A percentile compares a stretch with the other conserved stretches of the same genome.
Conservation (phyloP, 2,329 filamentous ascomycete species). For the Colletotrichum nymphaeae region DNA sequence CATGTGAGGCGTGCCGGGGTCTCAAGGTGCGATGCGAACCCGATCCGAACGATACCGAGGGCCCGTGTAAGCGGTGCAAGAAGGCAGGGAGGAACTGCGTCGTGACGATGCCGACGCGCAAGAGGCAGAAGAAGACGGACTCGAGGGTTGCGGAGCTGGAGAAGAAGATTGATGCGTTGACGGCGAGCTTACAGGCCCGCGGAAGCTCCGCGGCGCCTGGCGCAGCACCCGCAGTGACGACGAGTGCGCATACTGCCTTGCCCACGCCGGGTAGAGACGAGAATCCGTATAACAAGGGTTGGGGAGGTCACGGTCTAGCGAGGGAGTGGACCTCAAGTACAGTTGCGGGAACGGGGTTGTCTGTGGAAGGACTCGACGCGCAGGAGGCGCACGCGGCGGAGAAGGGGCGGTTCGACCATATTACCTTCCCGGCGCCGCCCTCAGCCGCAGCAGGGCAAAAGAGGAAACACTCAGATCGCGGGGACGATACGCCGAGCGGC, state of each 20-base stretch:
- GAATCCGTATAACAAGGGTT: constrained; percentile 27
- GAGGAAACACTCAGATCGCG: constrained; percentile 45
- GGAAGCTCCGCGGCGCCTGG: constrained; percentile 36
- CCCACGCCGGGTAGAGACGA: background rate
- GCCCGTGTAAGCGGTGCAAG: constrained; percentile 79
- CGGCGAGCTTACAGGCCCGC: constrained; percentile 77
- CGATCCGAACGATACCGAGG: constrained; percentile 70
- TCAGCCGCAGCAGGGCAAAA: constrained; percentile 40
- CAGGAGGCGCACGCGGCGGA: constrained; percentile 18
- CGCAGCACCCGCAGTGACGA: constrained; percentile 40
- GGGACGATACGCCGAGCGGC: background rate
- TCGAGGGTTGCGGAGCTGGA: constrained; percentile 90
- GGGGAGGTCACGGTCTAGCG: constrained; percentile 22
- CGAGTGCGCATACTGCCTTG: background rate
- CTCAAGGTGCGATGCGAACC: constrained; percentile 89
- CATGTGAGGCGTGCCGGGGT: constrained; percentile 80
- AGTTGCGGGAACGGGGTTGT: background rate
- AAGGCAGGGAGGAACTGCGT: constrained; percentile 84
- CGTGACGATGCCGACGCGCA: constrained; percentile 79
- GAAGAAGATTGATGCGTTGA: constrained; percentile 91
- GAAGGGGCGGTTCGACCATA: constrained; percentile 1
- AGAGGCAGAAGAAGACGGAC: constrained; percentile 92
- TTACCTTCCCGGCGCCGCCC: background rate
- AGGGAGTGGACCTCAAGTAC: constrained; percentile 4
- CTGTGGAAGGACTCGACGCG: background rate